Percentiles rank a stretch among this genome's conserved stretches.
Conservation (phyloP, 2,329 filamentous ascomycete genomes). For the Juglanconis oblonga region DNA sequence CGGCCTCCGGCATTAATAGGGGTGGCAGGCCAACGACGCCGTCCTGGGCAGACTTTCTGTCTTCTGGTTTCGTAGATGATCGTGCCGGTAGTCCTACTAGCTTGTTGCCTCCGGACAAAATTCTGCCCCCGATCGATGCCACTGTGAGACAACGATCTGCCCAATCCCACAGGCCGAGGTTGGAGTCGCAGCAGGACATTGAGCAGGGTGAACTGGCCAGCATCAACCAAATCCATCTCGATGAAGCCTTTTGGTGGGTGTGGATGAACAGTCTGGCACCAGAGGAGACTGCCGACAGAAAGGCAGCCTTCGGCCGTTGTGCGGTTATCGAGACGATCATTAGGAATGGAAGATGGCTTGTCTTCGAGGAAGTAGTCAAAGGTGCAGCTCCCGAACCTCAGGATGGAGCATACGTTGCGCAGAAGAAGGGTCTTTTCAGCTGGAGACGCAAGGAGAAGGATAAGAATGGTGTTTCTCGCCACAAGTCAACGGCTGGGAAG, state of each 20-base stretch:
- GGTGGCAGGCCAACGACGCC: constrained; percentile 82
- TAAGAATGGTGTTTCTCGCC: constrained; percentile 48
- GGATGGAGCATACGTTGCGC: constrained; percentile 83
- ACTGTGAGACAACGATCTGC: constrained; percentile 76
- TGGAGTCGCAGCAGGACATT: constrained; percentile 66
- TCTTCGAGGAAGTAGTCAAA: constrained; percentile 95
- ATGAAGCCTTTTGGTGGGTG: constrained; percentile 99
- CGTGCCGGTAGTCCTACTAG: constrained; percentile 61
- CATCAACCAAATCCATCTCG: constrained; percentile 79
- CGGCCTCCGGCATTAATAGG: constrained; percentile 65
- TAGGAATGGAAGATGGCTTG: constrained; percentile 77
- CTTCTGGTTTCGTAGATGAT: constrained; percentile 83
- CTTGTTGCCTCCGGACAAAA: constrained; percentile 85
- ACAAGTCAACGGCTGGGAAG: constrained; percentile 65
- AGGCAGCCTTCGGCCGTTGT: constrained; percentile 91
- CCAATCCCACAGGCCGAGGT: constrained; percentile 73
- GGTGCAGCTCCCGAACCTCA: constrained; percentile 83
- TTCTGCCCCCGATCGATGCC: constrained; percentile 78
- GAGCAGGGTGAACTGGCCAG: constrained; percentile 94
- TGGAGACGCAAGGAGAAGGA: constrained; percentile 70
- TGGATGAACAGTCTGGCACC: constrained; percentile 95
- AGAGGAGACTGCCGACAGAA: constrained; percentile 81
- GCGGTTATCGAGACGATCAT: constrained; percentile 89
- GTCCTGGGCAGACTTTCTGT: constrained; percentile 97
- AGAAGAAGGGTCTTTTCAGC: constrained; percentile 93